Percentiles rank a stretch among this genome's conserved stretches.
phyloP scores from a whole-genome alignment of 805 yeast genomes.

The Torulaspora maleeae region DNA sequence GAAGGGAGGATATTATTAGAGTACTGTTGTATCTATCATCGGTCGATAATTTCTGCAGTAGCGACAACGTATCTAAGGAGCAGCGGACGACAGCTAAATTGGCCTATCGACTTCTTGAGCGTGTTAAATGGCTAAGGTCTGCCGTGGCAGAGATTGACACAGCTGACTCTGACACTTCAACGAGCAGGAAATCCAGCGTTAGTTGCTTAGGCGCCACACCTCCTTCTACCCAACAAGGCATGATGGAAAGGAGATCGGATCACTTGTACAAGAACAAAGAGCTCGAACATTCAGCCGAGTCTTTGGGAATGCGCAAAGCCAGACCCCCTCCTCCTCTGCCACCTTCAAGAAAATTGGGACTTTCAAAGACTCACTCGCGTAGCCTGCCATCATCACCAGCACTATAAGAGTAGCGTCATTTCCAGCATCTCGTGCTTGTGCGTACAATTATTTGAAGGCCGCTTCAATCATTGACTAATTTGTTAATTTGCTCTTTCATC shows the following conservation, averaged over 20 bases:
- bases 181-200: constrained; percentile 27
- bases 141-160: background rate
- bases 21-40: constrained; percentile 46
- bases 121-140: constrained; percentile 34
- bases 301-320: constrained; percentile 34
- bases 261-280: constrained; percentile 13
- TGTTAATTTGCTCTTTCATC: background rate
- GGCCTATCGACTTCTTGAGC: constrained; percentile 38
- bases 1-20: constrained; percentile 48
- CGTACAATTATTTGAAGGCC: background rate
- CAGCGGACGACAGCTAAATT: constrained; percentile 40
- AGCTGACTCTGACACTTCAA: constrained; percentile 9
- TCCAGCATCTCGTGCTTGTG: background rate
- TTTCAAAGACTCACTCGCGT: constrained; percentile 3
- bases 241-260: constrained; percentile 2
- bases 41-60: constrained; percentile 26
- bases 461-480: background rate
- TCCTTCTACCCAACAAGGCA: constrained; percentile 4
- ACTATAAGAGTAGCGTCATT: background rate
- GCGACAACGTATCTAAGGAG: constrained; percentile 21
- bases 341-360: constrained; percentile 33
- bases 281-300: constrained; percentile 34
- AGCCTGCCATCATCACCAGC: constrained; percentile 3
- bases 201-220: constrained; percentile 20
- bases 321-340: constrained; percentile 39